phyloP scores from a whole-genome alignment of 257 asterid species.

The Echites panduratus region DNA sequence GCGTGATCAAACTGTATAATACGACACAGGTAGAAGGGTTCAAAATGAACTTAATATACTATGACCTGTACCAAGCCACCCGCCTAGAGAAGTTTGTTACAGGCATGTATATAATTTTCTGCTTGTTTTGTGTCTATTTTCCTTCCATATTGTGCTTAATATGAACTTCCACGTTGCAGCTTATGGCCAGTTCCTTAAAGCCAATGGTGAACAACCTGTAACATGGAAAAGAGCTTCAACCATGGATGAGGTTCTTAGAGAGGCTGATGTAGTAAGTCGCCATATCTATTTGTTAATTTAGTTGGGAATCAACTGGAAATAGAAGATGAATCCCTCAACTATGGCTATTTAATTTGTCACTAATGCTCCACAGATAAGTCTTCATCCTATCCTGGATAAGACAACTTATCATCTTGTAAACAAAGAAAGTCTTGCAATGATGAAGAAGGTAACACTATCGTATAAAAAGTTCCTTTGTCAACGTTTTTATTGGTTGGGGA shows the following conservation, averaged over 20 bases:
- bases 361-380: slow-evolving; percentile 64
- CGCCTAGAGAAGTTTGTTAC: slow-evolving; percentile 92
- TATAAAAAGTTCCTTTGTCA: neutral
- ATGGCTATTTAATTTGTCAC: neutral
- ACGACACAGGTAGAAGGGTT: slow-evolving; percentile 84
- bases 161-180: slow-evolving; percentile 41
- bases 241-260: slow-evolving; percentile 88
- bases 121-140: slow-evolving; percentile 6
- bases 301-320: too few relatives aligned
- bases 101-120: slow-evolving; percentile 36
- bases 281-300: neutral
- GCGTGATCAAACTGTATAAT: slow-evolving; percentile 5
- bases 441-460: slow-evolving; percentile 65
- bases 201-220: slow-evolving; percentile 87
- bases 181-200: slow-evolving; percentile 83
- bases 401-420: slow-evolving; percentile 92
- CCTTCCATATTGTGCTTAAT: neutral
- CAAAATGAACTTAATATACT: slow-evolving; percentile 95
- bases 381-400: slow-evolving; percentile 87
- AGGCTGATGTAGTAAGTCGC: slow-evolving; percentile 73
- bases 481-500: neutral
- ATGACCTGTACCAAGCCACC: slow-evolving; percentile 89
- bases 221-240: slow-evolving; percentile 87
- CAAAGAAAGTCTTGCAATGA: slow-evolving; percentile 79
- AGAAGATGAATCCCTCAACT: neutral